A percentile compares a stretch with the other conserved stretches of the same genome.
phyloP scores from a whole-genome alignment of 805 yeast genomes.

The Candida nonsorbophila region DNA sequence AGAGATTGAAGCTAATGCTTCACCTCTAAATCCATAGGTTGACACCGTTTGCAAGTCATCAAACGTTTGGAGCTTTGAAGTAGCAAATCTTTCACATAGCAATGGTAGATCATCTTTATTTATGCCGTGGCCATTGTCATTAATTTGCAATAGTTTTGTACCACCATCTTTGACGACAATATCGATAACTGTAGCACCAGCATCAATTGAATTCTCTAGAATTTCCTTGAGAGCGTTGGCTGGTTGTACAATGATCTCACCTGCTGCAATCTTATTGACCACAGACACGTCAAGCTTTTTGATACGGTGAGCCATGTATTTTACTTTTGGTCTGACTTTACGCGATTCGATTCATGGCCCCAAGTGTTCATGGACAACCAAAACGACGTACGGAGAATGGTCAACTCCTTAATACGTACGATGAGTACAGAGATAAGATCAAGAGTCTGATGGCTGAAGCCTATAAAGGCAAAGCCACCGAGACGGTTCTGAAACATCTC shows the following conservation, averaged over 20 bases:
- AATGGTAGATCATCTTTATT: constrained; percentile 64
- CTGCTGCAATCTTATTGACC: constrained; percentile 92
- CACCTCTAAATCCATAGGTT: constrained; percentile 95
- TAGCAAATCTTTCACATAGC: constrained; percentile 88
- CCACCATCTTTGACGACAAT: constrained; percentile 91
- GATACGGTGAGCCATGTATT: constrained; percentile 15
- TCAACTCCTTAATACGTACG: constrained; percentile 18
- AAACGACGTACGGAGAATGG: constrained; percentile 10
- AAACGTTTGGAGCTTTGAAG: constrained; percentile 72
- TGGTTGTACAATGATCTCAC: constrained; percentile 91
- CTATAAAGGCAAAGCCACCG: constrained; percentile 54
- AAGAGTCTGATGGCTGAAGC: constrained; percentile 42
- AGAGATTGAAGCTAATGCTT: constrained; percentile 91
- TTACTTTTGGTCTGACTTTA: not conserved
- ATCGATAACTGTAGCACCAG: constrained; percentile 68
- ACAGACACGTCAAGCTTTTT: constrained; percentile 59
- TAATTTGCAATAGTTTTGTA: constrained; percentile 72
- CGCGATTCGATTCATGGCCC: not conserved
- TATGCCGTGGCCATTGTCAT: constrained; percentile 89
- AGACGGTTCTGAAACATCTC: constrained; percentile 41
- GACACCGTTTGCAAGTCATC: constrained; percentile 68
- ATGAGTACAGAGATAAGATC: constrained; percentile 19
- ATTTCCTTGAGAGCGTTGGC: constrained; percentile 92
- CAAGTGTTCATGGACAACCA: constrained; percentile 4
- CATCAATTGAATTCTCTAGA: constrained; percentile 90